Evolutionary conservation across 2,329 filamentous ascomycete genomes (phyloP).

Genomic region (Chalaropsis thielavioides): DNA sequence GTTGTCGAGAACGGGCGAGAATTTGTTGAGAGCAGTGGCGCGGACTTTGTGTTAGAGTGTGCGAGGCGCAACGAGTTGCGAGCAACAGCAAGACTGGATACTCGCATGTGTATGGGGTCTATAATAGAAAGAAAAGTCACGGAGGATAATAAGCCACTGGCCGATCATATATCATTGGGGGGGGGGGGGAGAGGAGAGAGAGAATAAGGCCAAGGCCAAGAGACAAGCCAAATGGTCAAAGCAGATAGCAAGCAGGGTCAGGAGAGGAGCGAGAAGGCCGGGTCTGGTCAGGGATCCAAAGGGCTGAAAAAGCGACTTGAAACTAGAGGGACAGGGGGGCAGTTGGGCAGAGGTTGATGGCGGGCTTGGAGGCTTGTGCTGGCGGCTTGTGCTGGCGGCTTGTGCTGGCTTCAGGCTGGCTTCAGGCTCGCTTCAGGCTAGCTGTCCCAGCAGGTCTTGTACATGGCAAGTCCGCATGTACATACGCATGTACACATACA

Average conservation of each 20-base stretch:
- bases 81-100: conserved; percentile 16
- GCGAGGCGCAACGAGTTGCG: conserved; percentile 18
- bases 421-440: background rate
- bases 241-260: background rate
- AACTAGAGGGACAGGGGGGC: background rate
- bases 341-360: background rate
- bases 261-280: background rate
- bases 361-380: background rate
- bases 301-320: background rate
- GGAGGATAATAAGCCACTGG: conserved; percentile 18
- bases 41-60: conserved; percentile 4
- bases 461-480: background rate
- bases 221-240: conserved; percentile 6
- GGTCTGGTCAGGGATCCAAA: background rate
- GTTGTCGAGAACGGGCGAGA: conserved; percentile 15
- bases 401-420: background rate
- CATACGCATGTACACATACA: background rate
- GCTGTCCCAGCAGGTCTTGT: background rate
- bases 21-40: conserved; percentile 2
- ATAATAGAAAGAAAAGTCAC: conserved; percentile 15
- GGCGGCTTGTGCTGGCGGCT: background rate
- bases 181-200: background rate
- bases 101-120: conserved; percentile 18
- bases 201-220: conserved; percentile 1
- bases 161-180: conserved; percentile 15